Evolutionary conservation across 2,329 filamentous ascomycete genomes (phyloP).

Genomic region (Parascedosporium putredinis): DNA sequence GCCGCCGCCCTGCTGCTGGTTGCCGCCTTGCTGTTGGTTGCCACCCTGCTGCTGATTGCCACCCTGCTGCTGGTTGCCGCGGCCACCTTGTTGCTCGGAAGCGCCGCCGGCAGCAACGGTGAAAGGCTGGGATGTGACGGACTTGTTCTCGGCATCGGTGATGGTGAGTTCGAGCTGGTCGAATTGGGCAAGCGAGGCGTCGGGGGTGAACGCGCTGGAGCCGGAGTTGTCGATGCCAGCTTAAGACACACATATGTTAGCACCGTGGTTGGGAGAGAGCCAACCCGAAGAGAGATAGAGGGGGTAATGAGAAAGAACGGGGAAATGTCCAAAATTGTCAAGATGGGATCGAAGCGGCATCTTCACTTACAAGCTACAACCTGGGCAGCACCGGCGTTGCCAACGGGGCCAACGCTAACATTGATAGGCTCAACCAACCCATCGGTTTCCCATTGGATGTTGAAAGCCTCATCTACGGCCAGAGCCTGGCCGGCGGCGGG

Average conservation of each 20-base stretch:
- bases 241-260: background rate
- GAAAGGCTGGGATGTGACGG: conserved; percentile 3
- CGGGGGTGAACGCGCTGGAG: conserved; percentile 3
- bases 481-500: background rate
- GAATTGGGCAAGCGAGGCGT: background rate
- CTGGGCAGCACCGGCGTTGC: background rate
- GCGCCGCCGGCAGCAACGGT: background rate
- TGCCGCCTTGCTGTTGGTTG: too few species aligned
- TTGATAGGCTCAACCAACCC: conserved; percentile 4
- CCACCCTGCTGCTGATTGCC: too few species aligned
- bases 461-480: conserved; percentile 1
- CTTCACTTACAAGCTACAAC: conserved; percentile 6
- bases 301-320: too few species aligned
- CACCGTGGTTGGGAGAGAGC: background rate
- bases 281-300: background rate
- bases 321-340: too few species aligned
- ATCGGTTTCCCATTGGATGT: conserved; percentile 4
- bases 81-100: background rate
- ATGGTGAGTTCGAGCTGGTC: conserved; percentile 1
- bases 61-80: background rate
- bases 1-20: background rate
- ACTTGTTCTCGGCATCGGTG: conserved; percentile 6
- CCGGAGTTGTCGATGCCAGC: conserved; percentile 8
- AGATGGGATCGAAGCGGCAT: too few species aligned
- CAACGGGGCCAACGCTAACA: conserved; percentile 2